These are phyloP conservation scores for Suhomyces panamericanus DNA, from an alignment of 1,139 yeast species.

Conservation along the genomic window DNA sequence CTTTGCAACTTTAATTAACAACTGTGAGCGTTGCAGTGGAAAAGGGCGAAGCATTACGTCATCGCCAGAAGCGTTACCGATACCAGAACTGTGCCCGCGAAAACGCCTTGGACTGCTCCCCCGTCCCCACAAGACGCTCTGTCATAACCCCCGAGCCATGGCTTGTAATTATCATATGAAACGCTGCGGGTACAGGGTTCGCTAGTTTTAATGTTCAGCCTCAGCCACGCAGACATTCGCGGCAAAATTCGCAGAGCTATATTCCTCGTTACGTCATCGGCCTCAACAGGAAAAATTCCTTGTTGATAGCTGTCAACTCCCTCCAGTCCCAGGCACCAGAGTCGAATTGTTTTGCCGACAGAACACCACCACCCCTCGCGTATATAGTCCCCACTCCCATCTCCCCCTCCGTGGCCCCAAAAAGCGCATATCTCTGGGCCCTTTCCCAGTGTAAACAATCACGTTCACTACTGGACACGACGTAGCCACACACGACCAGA, in stretches of 20 bases:
- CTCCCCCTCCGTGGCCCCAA: too few relatives aligned
- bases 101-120: background rate
- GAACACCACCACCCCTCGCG: too few relatives aligned
- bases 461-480: constrained; percentile 4
- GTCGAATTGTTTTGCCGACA: too few relatives aligned
- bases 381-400: too few relatives aligned
- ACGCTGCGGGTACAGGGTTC: background rate
- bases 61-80: background rate
- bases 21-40: constrained; percentile 3
- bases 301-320: too few relatives aligned
- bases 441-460: constrained; percentile 3
- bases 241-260: background rate
- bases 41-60: constrained; percentile 6
- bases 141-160: background rate
- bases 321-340: too few relatives aligned
- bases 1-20: background rate
- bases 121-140: background rate
- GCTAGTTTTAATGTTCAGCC: background rate
- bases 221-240: background rate
- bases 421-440: background rate
- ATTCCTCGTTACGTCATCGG: constrained; percentile 1
- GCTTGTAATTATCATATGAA: background rate
- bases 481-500: constrained; percentile 3
- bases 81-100: background rate
- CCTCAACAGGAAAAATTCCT: background rate